These are phyloP conservation scores for Chaetomiaceae sp. DNA, from an alignment of 2,329 filamentous ascomycete genomes.

Conservation along the genomic window DNA sequence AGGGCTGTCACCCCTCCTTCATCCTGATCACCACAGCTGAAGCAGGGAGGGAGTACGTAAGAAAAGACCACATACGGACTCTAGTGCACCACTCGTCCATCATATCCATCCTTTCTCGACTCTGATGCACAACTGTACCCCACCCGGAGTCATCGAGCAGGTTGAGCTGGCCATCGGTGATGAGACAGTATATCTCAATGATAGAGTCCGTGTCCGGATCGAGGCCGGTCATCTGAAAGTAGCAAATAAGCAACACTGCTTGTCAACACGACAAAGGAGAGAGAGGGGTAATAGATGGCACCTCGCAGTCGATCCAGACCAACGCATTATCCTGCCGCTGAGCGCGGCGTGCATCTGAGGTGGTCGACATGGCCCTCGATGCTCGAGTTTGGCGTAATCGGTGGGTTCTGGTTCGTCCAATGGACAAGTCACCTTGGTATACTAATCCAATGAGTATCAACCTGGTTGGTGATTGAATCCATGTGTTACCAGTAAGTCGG, in stretches of 20 bases:
- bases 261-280: too few species aligned
- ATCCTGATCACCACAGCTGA: too few species aligned
- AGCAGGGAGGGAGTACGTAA: neutral
- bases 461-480: too few species aligned
- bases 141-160: conserved; percentile 73
- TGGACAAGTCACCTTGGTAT: too few species aligned
- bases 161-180: conserved; percentile 77
- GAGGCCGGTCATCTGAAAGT: conserved; percentile 84
- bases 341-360: neutral
- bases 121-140: conserved; percentile 73
- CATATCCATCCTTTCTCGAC: conserved; percentile 61
- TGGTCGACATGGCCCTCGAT: neutral
- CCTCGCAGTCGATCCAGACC: conserved; percentile 78
- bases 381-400: too few species aligned
- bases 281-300: conserved; percentile 25
- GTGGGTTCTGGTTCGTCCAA: too few species aligned
- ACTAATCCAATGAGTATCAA: too few species aligned
- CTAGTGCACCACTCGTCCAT: conserved; percentile 89
- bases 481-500: too few species aligned
- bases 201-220: conserved; percentile 76
- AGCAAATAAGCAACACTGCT: neutral
- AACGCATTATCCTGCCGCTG: conserved; percentile 54
- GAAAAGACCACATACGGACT: conserved; percentile 45
- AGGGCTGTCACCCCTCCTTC: too few species aligned
- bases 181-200: conserved; percentile 85